Percentiles rank a stretch among this genome's conserved stretches.
Evolutionary conservation across 768 basidiomycete species (phyloP).

Genomic region (Termitomyces titanicus): DNA sequence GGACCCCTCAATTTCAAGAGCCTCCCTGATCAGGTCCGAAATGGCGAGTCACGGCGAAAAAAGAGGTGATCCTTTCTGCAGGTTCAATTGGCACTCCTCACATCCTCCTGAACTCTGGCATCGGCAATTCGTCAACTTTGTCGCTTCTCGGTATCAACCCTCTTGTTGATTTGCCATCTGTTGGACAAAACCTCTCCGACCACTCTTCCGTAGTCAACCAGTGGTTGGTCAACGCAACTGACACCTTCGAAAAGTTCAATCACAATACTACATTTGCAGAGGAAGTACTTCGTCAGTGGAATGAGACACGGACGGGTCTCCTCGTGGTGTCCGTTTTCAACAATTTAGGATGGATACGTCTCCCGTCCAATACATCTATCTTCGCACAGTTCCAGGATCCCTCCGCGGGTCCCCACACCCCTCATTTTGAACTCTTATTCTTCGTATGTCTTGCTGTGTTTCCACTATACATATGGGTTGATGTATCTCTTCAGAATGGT

Average conservation of each 20-base stretch:
- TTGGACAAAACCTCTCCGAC: conserved; percentile 14
- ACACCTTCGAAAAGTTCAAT: conserved; percentile 8
- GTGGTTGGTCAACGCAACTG: neutral
- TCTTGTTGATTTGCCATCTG: conserved; percentile 12
- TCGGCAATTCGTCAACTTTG: neutral
- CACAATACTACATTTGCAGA: neutral
- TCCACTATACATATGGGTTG: too few relatives aligned
- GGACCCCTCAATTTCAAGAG: neutral
- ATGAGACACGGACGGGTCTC: conserved; percentile 16
- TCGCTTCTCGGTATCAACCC: conserved; percentile 1
- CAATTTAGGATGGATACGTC: conserved; percentile 14
- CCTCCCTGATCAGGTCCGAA: neutral
- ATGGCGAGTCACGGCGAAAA: conserved; percentile 8
- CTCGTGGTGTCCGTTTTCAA: conserved; percentile 14
- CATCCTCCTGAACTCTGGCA: conserved; percentile 24
- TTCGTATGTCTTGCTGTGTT: too few relatives aligned
- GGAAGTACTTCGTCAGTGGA: conserved; percentile 20
- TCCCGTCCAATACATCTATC: conserved; percentile 11
- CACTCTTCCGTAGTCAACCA: conserved; percentile 22
- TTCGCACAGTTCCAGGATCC: conserved; percentile 15
- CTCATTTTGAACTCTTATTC: conserved; percentile 19
- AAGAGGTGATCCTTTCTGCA: conserved; percentile 17
- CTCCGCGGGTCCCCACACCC: conserved; percentile 16
- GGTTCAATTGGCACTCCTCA: conserved; percentile 30
- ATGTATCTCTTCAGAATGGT: conserved; percentile 1